phyloP scores from a whole-genome alignment of 495 filamentous ascomycete genomes.

The Penicillium longicatenatum region DNA sequence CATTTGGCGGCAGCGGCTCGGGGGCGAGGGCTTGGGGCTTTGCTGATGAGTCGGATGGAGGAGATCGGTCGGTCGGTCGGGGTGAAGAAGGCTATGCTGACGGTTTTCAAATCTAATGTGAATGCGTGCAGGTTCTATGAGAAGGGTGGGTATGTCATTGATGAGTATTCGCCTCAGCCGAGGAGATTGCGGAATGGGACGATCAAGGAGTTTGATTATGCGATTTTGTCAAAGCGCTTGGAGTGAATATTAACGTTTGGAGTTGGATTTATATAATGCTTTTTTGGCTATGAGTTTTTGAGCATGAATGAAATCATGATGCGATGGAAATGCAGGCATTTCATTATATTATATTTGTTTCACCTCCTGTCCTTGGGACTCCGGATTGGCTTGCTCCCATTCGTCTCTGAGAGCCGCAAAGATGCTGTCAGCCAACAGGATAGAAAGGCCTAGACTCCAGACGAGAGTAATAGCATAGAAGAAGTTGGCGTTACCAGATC shows the following conservation, averaged over 20 bases:
- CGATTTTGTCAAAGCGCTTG: conserved; percentile 68
- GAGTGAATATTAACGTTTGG: conserved; percentile 4
- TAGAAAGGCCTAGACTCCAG: conserved; percentile 86
- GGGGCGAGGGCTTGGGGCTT: conserved; percentile 42
- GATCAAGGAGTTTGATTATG: conserved; percentile 65
- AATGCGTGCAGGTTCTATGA: conserved; percentile 66
- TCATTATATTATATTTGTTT: conserved; percentile 69
- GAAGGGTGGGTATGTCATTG: conserved; percentile 64
- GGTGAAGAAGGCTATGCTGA: conserved; percentile 79
- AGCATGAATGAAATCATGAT: conserved; percentile 1
- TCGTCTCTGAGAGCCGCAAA: conserved; percentile 91
- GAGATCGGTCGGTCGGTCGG: conserved; percentile 44
- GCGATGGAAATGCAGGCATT: conserved; percentile 9
- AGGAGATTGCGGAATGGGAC: conserved; percentile 65
- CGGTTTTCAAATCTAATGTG: conserved; percentile 71
- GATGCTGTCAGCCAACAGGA: conserved; percentile 78
- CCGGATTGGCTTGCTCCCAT: conserved; percentile 89
- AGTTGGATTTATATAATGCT: conserved; percentile 1
- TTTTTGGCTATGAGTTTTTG: background rate
- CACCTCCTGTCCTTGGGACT: conserved; percentile 83
- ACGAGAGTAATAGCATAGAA: conserved; percentile 99
- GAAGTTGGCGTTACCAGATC: conserved; percentile 97
- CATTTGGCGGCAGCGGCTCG: conserved; percentile 63
- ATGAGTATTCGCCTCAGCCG: conserved; percentile 66
- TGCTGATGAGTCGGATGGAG: conserved; percentile 46